phyloP scores from a whole-genome alignment of 2,329 filamentous ascomycete species.

The Hypoxylon sp. region DNA sequence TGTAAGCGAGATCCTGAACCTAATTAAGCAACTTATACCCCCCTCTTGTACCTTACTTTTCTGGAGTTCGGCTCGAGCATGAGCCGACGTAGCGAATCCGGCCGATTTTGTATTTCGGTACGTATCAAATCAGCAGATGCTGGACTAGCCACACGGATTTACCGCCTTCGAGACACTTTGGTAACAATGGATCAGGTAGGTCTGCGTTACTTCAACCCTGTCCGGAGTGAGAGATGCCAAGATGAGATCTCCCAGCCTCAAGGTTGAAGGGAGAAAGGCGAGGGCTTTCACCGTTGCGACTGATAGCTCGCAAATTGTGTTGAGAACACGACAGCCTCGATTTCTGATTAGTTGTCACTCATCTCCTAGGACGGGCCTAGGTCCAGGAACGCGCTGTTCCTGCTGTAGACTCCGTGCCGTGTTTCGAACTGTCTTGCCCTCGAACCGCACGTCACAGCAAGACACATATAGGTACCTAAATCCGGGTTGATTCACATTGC shows the following conservation, averaged over 20 bases:
- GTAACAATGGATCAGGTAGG: slow-evolving; percentile 19
- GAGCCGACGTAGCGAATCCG: slow-evolving; percentile 33
- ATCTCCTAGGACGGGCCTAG: neutral
- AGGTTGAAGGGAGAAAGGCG: slow-evolving; percentile 10
- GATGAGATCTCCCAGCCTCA: slow-evolving; percentile 31
- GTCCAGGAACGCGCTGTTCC: neutral
- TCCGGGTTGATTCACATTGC: slow-evolving; percentile 12
- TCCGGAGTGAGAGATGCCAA: slow-evolving; percentile 26
- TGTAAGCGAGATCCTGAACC: slow-evolving; percentile 43
- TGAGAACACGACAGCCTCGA: slow-evolving; percentile 10
- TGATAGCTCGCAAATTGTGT: slow-evolving; percentile 18
- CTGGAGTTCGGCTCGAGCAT: slow-evolving; percentile 32
- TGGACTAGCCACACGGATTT: slow-evolving; percentile 35
- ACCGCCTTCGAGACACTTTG: slow-evolving; percentile 31
- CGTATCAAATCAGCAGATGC: slow-evolving; percentile 23
- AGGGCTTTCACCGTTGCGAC: slow-evolving; percentile 8
- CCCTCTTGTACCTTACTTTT: slow-evolving; percentile 30
- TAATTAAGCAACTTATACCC: slow-evolving; percentile 40
- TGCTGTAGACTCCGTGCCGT: slow-evolving; percentile 4
- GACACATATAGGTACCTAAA: slow-evolving; percentile 18
- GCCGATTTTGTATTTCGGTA: slow-evolving; percentile 24
- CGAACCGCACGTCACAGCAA: slow-evolving; percentile 2
- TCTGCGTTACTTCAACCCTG: slow-evolving; percentile 29
- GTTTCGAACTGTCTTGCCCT: slow-evolving; percentile 36
- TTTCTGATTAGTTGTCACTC: slow-evolving; percentile 13